phyloP scores from a whole-genome alignment of 306 rosid species.

The Inga oerstediana region DNA sequence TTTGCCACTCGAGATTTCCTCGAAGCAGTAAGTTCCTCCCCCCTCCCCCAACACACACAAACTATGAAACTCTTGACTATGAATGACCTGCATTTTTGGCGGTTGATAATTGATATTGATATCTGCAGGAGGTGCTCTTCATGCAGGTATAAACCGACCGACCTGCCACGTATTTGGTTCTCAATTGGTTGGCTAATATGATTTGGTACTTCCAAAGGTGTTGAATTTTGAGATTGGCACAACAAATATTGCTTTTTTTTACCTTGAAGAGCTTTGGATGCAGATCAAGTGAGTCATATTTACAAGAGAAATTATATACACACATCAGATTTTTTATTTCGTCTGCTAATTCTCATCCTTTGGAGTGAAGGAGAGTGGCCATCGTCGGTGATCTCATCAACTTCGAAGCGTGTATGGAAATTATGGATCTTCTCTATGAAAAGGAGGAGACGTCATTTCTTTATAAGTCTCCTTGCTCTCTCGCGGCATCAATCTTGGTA shows the following conservation, averaged over 20 bases:
- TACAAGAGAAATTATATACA: neutral
- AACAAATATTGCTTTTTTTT: conserved; percentile 57
- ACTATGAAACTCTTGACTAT: neutral
- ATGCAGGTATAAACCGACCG: conserved; percentile 64
- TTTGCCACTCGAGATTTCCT: conserved; percentile 65
- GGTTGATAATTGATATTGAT: conserved; percentile 29
- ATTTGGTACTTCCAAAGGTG: conserved; percentile 50
- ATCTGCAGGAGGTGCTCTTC: conserved; percentile 72
- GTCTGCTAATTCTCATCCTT: conserved; percentile 5
- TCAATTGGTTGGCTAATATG: conserved; percentile 24
- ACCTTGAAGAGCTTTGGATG: conserved; percentile 72
- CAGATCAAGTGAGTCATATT: conserved; percentile 61
- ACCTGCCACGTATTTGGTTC: conserved; percentile 21
- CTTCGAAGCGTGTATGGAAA: conserved; percentile 77
- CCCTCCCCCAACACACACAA: too few species aligned
- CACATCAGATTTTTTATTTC: conserved; percentile 17
- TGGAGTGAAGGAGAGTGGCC: conserved; percentile 68
- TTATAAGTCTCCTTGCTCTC: conserved; percentile 54
- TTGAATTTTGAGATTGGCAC: conserved; percentile 84
- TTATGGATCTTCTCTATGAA: conserved; percentile 90
- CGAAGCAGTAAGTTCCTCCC: conserved; percentile 62
- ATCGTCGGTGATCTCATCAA: conserved; percentile 76
- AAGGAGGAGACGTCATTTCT: conserved; percentile 65
- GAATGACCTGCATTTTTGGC: conserved; percentile 1
- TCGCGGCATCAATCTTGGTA: conserved; percentile 88